Evolutionary conservation across 1,284 basidiomycete species (phyloP).

Genomic region (Boletus holoroseus): DNA sequence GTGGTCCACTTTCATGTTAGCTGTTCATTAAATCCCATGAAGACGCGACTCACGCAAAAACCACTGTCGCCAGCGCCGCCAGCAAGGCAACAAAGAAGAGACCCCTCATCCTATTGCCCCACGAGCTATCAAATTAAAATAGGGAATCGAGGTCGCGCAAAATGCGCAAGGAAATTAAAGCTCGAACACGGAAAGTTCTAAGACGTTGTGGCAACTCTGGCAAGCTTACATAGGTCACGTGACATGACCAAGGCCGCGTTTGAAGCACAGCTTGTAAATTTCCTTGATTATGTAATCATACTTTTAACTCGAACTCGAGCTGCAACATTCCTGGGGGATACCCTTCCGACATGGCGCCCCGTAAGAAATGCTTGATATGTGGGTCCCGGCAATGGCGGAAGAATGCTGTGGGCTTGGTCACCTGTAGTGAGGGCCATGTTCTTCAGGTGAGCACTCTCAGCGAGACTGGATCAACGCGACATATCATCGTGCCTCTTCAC

Average conservation of each 20-base stretch:
- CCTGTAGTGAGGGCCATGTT: slow-evolving; percentile 75
- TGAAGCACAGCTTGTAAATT: too few relatives aligned
- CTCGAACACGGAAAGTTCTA: not conserved
- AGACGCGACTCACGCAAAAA: slow-evolving; percentile 42
- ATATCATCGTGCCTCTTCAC: not conserved
- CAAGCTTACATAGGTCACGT: slow-evolving; percentile 18
- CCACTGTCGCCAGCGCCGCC: slow-evolving; percentile 40
- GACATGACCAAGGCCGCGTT: not conserved
- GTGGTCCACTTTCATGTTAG: slow-evolving; percentile 2
- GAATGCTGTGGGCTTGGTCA: slow-evolving; percentile 64
- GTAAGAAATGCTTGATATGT: slow-evolving; percentile 59
- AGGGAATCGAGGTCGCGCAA: not conserved
- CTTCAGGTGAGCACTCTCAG: slow-evolving; percentile 50
- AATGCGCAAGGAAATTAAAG: not conserved
- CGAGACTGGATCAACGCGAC: not conserved
- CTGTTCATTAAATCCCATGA: not conserved
- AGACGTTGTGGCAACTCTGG: not conserved
- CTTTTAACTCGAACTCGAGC: not conserved
- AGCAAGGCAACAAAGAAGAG: slow-evolving; percentile 38
- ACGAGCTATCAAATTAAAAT: not conserved
- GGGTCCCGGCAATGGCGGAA: slow-evolving; percentile 78
- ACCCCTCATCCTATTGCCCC: slow-evolving; percentile 37
- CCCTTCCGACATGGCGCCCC: slow-evolving; percentile 44
- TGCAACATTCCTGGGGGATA: not conserved
- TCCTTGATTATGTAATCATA: too few relatives aligned